Evolutionary conservation across 2,329 filamentous ascomycete species (phyloP).

Genomic region (Cytospora leucostoma): DNA sequence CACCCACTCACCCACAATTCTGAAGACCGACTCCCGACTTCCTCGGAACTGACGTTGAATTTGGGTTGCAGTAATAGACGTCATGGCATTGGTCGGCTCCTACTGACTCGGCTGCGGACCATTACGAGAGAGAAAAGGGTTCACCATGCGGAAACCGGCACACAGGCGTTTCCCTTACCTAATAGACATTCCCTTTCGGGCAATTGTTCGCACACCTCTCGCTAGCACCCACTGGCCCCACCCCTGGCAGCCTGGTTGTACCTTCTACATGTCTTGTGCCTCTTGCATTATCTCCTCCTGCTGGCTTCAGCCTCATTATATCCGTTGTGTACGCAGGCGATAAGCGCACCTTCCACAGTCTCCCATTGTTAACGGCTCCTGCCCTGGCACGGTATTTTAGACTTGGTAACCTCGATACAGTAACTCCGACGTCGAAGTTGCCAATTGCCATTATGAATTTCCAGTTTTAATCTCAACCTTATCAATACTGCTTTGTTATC

Average conservation of each 20-base stretch:
- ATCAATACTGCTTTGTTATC: constrained; percentile 6
- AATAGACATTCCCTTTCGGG: constrained; percentile 41
- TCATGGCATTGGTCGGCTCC: constrained; percentile 26
- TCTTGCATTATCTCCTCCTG: constrained; percentile 23
- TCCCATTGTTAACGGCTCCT: constrained; percentile 20
- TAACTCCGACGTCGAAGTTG: constrained; percentile 11
- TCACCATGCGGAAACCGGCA: constrained; percentile 36
- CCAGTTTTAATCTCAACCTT: constrained; percentile 35
- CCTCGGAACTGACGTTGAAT: constrained; percentile 19
- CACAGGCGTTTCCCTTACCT: constrained; percentile 47
- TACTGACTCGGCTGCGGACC: constrained; percentile 40
- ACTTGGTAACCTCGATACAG: constrained; percentile 11
- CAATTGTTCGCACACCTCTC: constrained; percentile 21
- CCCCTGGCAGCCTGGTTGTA: constrained; percentile 13
- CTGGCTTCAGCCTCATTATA: constrained; percentile 24
- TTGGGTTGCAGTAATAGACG: constrained; percentile 23
- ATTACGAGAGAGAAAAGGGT: constrained; percentile 53
- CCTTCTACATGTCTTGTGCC: constrained; percentile 23
- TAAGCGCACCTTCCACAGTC: constrained; percentile 20
- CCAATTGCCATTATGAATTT: constrained; percentile 42
- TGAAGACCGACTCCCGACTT: constrained; percentile 8
- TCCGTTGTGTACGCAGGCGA: constrained; percentile 2
- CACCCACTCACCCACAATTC: constrained; percentile 9
- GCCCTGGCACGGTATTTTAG: constrained; percentile 17
- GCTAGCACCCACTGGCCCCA: neutral